Conservation (phyloP, 306 rosid genomes). For the Astragalus membranaceus region DNA sequence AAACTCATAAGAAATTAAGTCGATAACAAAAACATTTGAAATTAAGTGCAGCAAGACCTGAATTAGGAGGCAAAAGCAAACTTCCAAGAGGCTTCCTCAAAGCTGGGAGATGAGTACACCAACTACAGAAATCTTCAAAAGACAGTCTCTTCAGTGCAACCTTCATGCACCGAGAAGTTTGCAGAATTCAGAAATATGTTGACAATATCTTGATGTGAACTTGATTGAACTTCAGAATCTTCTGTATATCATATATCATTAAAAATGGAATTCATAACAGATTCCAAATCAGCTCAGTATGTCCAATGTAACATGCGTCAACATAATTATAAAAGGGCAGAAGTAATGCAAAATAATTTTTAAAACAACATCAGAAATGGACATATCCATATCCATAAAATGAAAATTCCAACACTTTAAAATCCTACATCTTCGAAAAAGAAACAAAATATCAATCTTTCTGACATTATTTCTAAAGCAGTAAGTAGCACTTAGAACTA, state of each 20-base stretch:
- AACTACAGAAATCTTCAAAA: constrained; percentile 70
- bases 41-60: constrained; percentile 38
- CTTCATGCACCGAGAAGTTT: constrained; percentile 44
- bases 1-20: neutral
- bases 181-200: constrained; percentile 64
- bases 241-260: constrained; percentile 35
- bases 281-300: constrained; percentile 82
- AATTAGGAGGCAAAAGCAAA: constrained; percentile 61
- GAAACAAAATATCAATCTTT: neutral
- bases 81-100: too few relatives aligned
- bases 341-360: neutral
- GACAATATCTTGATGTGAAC: constrained; percentile 39
- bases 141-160: constrained; percentile 48
- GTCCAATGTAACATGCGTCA: constrained; percentile 24
- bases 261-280: constrained; percentile 48
- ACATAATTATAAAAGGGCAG: constrained; percentile 1
- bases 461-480: neutral
- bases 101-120: constrained; percentile 75
- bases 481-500: constrained; percentile 5
- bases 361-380: neutral
- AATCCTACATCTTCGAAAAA: neutral
- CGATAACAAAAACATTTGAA: constrained; percentile 6
- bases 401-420: neutral
- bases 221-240: constrained; percentile 39
- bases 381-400: neutral